These are phyloP conservation scores for Pythium guiyangense DNA, from an alignment of 352 stramenopile genomes.

Conservation along the genomic window DNA sequence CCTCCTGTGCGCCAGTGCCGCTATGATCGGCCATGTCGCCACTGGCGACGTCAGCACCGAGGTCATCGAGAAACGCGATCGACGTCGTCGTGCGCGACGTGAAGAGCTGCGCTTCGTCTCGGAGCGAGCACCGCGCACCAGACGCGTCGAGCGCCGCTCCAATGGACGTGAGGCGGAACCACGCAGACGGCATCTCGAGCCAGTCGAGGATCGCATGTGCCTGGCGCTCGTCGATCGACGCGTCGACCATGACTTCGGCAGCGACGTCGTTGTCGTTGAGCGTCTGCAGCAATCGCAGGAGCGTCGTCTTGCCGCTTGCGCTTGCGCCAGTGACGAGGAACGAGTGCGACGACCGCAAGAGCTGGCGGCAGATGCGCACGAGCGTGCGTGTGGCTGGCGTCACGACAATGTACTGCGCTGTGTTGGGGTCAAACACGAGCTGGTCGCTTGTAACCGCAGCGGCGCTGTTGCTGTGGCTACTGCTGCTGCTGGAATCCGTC, in stretches of 20 bases:
- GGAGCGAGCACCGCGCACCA: constrained; percentile 12
- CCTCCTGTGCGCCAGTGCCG: constrained; percentile 12
- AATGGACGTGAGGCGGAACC: constrained; percentile 24
- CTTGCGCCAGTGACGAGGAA: constrained; percentile 42
- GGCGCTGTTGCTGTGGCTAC: background rate
- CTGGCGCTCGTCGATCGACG: constrained; percentile 37
- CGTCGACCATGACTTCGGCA: constrained; percentile 38
- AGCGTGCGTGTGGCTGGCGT: constrained; percentile 17
- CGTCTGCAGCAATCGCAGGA: constrained; percentile 32
- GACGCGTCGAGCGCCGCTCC: background rate
- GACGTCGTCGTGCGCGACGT: constrained; percentile 15
- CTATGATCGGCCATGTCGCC: background rate
- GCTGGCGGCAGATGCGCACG: constrained; percentile 28
- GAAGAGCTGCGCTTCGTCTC: constrained; percentile 42
- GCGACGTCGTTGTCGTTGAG: constrained; percentile 34
- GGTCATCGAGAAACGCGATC: constrained; percentile 59
- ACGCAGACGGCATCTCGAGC: constrained; percentile 30
- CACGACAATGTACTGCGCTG: constrained; percentile 34
- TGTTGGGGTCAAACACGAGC: constrained; percentile 21
- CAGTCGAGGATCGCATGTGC: constrained; percentile 41
- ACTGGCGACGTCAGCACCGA: constrained; percentile 9
- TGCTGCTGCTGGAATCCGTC: background rate
- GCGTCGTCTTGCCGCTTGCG: constrained; percentile 45
- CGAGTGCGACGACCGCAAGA: constrained; percentile 32
- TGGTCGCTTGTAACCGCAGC: constrained; percentile 3